These are phyloP conservation scores for Nicotiana rustica DNA, from an alignment of 305 asterid species.

Conservation along the genomic window DNA sequence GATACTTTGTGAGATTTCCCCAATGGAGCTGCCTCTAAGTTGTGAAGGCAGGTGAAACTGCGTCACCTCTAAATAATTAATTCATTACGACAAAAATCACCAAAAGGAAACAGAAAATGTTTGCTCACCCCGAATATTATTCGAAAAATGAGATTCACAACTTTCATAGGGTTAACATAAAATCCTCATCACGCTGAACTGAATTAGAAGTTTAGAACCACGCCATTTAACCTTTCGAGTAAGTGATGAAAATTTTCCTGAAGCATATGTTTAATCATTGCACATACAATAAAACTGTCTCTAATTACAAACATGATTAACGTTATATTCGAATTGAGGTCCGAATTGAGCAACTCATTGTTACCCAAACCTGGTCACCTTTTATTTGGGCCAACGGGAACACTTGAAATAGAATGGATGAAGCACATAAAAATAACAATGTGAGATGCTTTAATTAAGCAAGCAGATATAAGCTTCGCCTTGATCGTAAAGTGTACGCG, in stretches of 20 bases:
- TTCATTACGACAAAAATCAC: background rate
- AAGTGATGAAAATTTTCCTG: background rate
- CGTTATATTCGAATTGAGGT: background rate
- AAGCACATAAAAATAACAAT: background rate
- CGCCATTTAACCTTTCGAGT: background rate
- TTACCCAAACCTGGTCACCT: background rate
- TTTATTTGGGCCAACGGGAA: background rate
- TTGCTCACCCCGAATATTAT: background rate
- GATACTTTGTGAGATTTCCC: background rate
- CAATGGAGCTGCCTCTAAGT: background rate
- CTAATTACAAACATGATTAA: background rate
- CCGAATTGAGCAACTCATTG: background rate
- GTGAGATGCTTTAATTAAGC: constrained; percentile 21
- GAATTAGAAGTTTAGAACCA: background rate
- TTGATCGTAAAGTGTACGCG: background rate
- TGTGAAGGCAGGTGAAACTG: background rate
- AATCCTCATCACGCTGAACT: background rate
- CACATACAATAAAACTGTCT: background rate
- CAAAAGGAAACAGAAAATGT: background rate
- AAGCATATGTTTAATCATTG: background rate
- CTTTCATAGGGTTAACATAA: background rate
- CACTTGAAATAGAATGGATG: background rate
- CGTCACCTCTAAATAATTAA: background rate
- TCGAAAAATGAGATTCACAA: constrained; percentile 13
- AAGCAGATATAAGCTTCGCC: background rate